These are phyloP conservation scores for Hymenoscyphus fraxineus DNA, from an alignment of 2,329 filamentous ascomycete genomes.

Conservation along the genomic window DNA sequence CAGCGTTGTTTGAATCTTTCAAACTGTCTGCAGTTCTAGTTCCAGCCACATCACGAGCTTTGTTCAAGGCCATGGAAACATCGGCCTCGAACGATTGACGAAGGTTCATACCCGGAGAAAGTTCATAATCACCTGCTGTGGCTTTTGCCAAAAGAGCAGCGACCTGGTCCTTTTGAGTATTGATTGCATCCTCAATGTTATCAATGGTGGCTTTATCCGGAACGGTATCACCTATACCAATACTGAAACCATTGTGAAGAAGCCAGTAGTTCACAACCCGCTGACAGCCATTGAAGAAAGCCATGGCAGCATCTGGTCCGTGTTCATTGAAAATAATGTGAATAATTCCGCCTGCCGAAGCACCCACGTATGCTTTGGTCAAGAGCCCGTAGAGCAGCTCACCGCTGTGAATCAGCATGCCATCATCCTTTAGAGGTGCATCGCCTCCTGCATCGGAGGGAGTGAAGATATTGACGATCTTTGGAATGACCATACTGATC, in stretches of 20 bases:
- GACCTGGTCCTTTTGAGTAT: constrained; percentile 77
- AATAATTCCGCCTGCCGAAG: constrained; percentile 83
- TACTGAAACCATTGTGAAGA: constrained; percentile 92
- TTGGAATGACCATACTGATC: constrained; percentile 85
- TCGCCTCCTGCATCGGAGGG: constrained; percentile 57
- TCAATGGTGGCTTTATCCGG: constrained; percentile 81
- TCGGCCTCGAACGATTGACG: constrained; percentile 98
- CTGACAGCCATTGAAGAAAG: constrained; percentile 94
- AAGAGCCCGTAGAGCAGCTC: constrained; percentile 87
- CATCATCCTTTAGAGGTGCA: constrained; percentile 68
- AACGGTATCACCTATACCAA: constrained; percentile 97
- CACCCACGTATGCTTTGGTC: constrained; percentile 92
- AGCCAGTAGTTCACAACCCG: constrained; percentile 97
- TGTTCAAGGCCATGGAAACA: constrained; percentile 90
- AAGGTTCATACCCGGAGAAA: constrained; percentile 97
- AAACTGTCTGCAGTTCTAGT: constrained; percentile 85
- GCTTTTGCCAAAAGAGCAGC: constrained; percentile 70
- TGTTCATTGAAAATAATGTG: constrained; percentile 97
- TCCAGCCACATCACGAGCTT: constrained; percentile 94
- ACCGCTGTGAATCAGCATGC: constrained; percentile 78
- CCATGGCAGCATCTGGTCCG: constrained; percentile 78
- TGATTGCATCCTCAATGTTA: constrained; percentile 78
- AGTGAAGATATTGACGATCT: constrained; percentile 74
- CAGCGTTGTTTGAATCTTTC: constrained; percentile 94
- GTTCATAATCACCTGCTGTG: constrained; percentile 81